Evolutionary conservation across 306 rosid genomes (phyloP), one percentile per base, ranked within the genome.

Genomic region (Ammopiptanthus mongolicus): DNA sequence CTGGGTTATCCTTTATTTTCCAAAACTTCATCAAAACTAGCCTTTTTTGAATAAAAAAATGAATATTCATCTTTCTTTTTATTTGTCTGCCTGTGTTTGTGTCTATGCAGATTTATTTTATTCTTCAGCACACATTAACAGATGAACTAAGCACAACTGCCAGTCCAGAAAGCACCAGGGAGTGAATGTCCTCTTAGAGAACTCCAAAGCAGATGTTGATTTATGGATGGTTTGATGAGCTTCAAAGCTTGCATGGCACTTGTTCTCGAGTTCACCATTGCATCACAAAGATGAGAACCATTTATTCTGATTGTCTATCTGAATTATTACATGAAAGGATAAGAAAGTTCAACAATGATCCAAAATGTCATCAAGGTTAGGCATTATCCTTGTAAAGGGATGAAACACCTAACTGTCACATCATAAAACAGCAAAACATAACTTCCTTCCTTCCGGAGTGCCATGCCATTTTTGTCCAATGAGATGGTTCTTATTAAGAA

Each of bases 1-100:
- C 65, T 18, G 66, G 78, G 66, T 31, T 78, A 21, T 65, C 73
- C 42, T 63, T 72, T 65, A 78, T 15, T 73, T 73, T 72, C 15
- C 5, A 15, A 13, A 61, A 73, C 36, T 63, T 11, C 25, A 28
- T 65, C 69, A 36, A 56, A 67, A 29, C 6, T 46, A n/a, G 36
- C 42, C 34, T 61, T 29, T 60, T 50, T 15, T 48, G 17, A 46
- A 63, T 36, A 61, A 28, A 39, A 66, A 72, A 37, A 76, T 29
- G 52, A 46, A 61, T 19, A 3, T 53, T 62, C 29, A 67, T 33
- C 39, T 22, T 41, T 69, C 64, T n/a, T n/a, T 66, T 22, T 34
- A 2, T 73, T 6, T 58, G 0, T 48, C 5, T 57, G 22, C 48
- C 5, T 11, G 21, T 70, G 50, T 21, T 72, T 57, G n/a, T 62